Evolutionary conservation across 1,284 basidiomycete species (phyloP).

Genomic region (Trametes pubescens): DNA sequence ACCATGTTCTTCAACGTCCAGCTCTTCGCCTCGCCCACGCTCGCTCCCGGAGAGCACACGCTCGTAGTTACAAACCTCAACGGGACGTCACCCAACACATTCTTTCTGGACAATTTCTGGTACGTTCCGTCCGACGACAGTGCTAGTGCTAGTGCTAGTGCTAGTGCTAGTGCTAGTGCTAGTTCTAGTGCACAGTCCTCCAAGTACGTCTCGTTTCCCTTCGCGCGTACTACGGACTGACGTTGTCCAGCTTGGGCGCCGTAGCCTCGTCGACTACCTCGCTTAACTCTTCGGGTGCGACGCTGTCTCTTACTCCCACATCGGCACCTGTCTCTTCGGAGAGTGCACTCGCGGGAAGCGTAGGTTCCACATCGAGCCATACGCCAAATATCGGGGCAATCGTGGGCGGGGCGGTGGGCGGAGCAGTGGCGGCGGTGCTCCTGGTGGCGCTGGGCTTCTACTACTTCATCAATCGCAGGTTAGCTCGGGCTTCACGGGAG

Average conservation of each 20-base stretch:
- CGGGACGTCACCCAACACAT: slow-evolving; percentile 30
- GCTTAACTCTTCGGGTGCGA: no score
- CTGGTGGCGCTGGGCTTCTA: neutral
- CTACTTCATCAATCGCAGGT: slow-evolving; percentile 1
- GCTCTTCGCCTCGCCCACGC: slow-evolving; percentile 28
- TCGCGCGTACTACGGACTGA: no score
- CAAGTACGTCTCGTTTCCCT: neutral
- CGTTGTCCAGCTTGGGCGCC: neutral
- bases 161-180: neutral
- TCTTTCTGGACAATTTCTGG: slow-evolving; percentile 33
- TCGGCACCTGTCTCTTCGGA: neutral
- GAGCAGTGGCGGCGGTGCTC: neutral
- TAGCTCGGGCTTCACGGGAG: neutral
- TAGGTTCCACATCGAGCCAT: neutral
- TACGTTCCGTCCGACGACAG: slow-evolving; percentile 10
- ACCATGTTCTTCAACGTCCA: slow-evolving; percentile 9
- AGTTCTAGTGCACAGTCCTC: neutral
- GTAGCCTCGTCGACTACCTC: no score
- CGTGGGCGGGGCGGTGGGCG: slow-evolving; percentile 19
- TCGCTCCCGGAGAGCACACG: slow-evolving; percentile 24
- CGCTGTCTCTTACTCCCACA: neutral
- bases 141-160: neutral
- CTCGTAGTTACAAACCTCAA: slow-evolving; percentile 32
- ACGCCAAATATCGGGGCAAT: slow-evolving; percentile 6
- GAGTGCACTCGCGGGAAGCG: neutral